phyloP scores from a whole-genome alignment of 2,329 filamentous ascomycete genomes.

The Ascochyta rabiei region DNA sequence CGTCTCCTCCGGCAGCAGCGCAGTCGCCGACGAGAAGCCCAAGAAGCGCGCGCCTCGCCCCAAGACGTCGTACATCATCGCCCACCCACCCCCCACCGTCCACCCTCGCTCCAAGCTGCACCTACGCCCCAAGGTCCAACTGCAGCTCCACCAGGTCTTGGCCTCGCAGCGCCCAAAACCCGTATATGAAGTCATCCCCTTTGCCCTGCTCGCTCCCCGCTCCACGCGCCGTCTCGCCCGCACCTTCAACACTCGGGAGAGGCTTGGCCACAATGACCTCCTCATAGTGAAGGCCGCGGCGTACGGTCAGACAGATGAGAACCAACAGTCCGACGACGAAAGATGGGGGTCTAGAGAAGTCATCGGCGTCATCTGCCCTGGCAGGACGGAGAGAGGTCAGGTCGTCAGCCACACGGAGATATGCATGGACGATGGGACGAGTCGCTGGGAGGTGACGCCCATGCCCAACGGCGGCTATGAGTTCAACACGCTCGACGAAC shows the following conservation, averaged over 20 bases:
- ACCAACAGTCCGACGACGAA: constrained; percentile 56
- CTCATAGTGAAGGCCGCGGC: constrained; percentile 74
- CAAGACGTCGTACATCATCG: constrained; percentile 70
- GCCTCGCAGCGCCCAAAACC: constrained; percentile 67
- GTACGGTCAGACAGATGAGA: constrained; percentile 56
- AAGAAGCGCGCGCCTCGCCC: constrained; percentile 58
- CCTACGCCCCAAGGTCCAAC: constrained; percentile 69
- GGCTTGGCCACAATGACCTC: constrained; percentile 71
- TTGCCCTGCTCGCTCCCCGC: constrained; percentile 62
- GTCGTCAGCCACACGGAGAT: constrained; percentile 71
- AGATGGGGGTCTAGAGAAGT: constrained; percentile 60
- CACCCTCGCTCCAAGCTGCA: constrained; percentile 66
- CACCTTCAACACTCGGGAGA: constrained; percentile 67
- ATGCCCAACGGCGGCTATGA: constrained; percentile 55
- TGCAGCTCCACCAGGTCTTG: constrained; percentile 74
- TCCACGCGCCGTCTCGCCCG: constrained; percentile 60
- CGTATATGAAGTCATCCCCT: constrained; percentile 75
- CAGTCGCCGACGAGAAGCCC: constrained; percentile 44
- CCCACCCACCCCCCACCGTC: constrained; percentile 67
- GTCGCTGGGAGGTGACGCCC: constrained; percentile 53
- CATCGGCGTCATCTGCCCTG: constrained; percentile 71
- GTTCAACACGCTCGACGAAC: constrained; percentile 65
- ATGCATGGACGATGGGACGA: constrained; percentile 59
- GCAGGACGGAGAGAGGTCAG: constrained; percentile 58
- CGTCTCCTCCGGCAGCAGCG: constrained; percentile 46